Base-by-base conservation (phyloP, 1,284 basidiomycete species). In the Papiliotrema terrestris region DNA sequence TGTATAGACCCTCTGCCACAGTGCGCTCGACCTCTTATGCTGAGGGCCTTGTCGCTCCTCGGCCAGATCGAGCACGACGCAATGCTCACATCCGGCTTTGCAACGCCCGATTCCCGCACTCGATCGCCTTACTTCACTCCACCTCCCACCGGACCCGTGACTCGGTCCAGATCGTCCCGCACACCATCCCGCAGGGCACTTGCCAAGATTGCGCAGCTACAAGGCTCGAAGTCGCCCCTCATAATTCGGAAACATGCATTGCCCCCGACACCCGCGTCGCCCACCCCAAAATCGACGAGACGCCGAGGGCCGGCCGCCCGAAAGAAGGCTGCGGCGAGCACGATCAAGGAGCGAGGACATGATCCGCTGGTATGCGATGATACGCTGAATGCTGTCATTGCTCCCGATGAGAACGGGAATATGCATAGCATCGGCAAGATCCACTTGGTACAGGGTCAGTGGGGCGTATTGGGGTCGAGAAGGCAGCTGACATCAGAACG, bases 381-480 rank as follows among this genome's bases (percentile, higher is more conserved):
- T 41, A 41, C 37, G 6, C 36, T 26, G 17, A 39, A 45, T 36
- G 36, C 36, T 19, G 37, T 57, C 15, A 19, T 57, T 2, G 51
- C 51, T 14, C 35, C 25, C 20, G 39, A 32, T 29, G 64, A 66
- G 48, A 57, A 52, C n/a, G 60, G 57, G 1, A 17, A 55, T 9
- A 36, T 60, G 13, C 60, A 61, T 48, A 25, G 41, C 17, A 51
- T 61, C 2, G 59, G 53, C 6, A 67, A 67, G 49, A 63, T 65
- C 2, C 58, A 59, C 39, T 49, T 67, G 36, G 60, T 65, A 8
- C 65, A 67, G 54, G 65, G 65, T 67, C 15, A 36, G 5, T 45
- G 3, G 2, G 32, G 19, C 20, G 15, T 25, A 23, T 11, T 23
- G 13, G 15, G 15, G 26, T 20, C 32, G 14, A 55, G 42, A 29